phyloP scores from a whole-genome alignment of 73 alveolate genomes.

The Tetrahymena borealis region DNA sequence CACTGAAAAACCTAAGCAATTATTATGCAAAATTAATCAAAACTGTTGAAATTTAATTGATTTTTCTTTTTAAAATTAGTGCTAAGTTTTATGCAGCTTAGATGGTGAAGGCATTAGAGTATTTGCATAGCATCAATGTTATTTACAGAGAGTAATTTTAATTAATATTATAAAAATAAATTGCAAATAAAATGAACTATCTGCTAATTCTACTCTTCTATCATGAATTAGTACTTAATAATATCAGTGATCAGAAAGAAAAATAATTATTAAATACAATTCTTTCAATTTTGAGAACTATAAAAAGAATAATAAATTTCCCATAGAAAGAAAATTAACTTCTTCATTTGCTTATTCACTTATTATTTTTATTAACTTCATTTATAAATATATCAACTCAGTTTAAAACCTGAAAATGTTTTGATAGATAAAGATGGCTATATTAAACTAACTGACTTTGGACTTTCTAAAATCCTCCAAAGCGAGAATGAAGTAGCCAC shows the following conservation, averaged over 20 bases:
- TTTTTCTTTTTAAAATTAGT: neutral
- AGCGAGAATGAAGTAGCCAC: neutral
- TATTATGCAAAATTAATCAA: too few relatives aligned
- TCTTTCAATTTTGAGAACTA: neutral
- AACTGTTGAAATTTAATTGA: too few relatives aligned
- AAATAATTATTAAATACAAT: neutral
- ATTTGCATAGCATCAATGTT: neutral
- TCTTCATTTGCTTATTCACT: too few relatives aligned
- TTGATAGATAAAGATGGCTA: conserved; percentile 43
- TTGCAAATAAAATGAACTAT: too few relatives aligned
- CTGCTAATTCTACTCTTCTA: too few relatives aligned
- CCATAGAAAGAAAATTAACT: too few relatives aligned
- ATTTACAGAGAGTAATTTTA: neutral
- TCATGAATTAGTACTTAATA: too few relatives aligned
- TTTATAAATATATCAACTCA: neutral
- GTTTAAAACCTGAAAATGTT: conserved; percentile 40
- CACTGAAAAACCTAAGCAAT: too few relatives aligned
- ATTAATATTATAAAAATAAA: too few relatives aligned
- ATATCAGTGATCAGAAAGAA: too few relatives aligned
- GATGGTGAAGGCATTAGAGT: neutral
- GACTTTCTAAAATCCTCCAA: conserved; percentile 5
- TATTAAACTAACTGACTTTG: conserved; percentile 49
- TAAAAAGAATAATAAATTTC: too few relatives aligned
- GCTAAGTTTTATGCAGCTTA: neutral
- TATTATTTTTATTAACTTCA: neutral